Evolutionary conservation across 164 flowering plant species (phyloP), one percentile per base, ranked within the genome.

Genomic region (Protea cynaroides): DNA sequence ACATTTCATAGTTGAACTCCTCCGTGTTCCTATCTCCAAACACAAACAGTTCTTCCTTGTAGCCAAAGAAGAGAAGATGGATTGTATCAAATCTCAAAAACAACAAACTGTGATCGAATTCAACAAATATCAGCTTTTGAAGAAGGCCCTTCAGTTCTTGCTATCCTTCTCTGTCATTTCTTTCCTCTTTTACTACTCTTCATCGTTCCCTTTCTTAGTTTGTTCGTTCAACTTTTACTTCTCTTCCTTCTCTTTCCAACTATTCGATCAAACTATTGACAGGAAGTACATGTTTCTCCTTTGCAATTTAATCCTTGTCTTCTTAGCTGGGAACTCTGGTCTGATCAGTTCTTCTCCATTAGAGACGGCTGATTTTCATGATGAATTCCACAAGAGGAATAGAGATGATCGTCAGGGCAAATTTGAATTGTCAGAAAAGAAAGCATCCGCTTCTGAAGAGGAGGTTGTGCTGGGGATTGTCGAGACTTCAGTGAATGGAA

Each of bases 251-350:
- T 50, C 71, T 21, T 68, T 72, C 66, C 63, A 79, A 25, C 2
- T 76, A 53, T 56, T 79, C n/a, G 69, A 56, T 23, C 71, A 66
- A 69, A 64, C 67, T 21, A 43, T 80, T 15, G 82, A 79, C 29
- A 80, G 84, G 67, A 83, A 76, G 65, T 82, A 76, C 67, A 56
- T 83, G 72, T 83, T 86, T 73, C 79, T 83, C 21, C 44, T 86
- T 19, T 86, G 82, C 63, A 83, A 81, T 76, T 85, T 80, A 19
- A 79, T 83, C 60, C 74, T 86, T n/a, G 82, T 68, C 29, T 55
- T 86, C 65, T 72, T 86, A 21, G 80, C 77, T 3, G 68, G 53
- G 55, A 76, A 61, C 65, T 81, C 78, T 0, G 70, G 78, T 37
- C 62, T 73, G 14, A 55, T 66, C 23, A 18, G 47, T 7, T 54